Evolutionary conservation across 148 eudicot species (phyloP), one percentile per base, ranked within the genome.

Genomic region (Pouteria glomerata): DNA sequence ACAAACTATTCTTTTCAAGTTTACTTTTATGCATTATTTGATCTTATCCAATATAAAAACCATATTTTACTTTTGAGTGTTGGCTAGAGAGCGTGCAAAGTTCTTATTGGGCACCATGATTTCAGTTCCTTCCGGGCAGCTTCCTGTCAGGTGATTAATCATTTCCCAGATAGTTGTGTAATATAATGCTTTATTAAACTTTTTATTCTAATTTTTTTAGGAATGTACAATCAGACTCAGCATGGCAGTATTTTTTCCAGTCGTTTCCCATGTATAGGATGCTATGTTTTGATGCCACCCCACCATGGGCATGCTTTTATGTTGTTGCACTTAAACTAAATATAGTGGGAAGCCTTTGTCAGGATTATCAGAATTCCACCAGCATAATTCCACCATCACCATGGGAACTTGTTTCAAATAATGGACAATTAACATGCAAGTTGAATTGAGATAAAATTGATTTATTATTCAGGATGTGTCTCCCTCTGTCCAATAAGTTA

Each of bases 101-200:
- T 95, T 76, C 93, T 95, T 81, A 85, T 62, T 72, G 99, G 99
- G 51, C 76, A 60, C 16, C 99, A 95, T 77, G 99, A 95, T 82
- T 95, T 95, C 86, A 92, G 97, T 76, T 95, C 99, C 65, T 92
- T 95, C 76, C 84, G 99, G 73, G 97, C 94, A 66, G 76, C 94
- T 84, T 95, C 85, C 69, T 95, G 99, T 78, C 90, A 95, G 99
- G 99, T 95, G 45, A 15, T 52, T 57, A 8, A 30, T 21, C 27
- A 44, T 23, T 48, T 50, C 64, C n/a, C 1, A 27, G 34, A 34
- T 39, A 44, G 16, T 44, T 71, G 30, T 44, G 41, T 16, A 1
- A 18, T 24, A 13, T 12, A 18, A 70, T 39, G 53, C 52, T 55
- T 56, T 5, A 55, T 39, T 55, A 6, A 52, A 6, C 8, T 31